Evolutionary conservation across 148 eudicot genomes (phyloP), one percentile per base, ranked within the genome.

Genomic region (Rhododendron ovatum): DNA sequence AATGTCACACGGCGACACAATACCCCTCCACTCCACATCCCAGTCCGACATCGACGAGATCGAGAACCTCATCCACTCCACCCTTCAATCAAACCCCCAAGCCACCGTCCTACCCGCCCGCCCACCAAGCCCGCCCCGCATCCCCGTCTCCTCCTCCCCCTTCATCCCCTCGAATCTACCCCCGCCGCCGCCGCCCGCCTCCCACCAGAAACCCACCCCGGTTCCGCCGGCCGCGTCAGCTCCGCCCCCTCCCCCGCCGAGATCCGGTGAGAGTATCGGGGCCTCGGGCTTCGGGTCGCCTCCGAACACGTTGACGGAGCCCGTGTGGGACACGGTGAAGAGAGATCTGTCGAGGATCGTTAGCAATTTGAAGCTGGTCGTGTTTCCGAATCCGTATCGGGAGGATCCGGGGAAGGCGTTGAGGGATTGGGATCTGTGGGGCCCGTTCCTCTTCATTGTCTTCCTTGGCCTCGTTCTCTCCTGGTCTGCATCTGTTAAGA

Each of bases 341-440:
- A 69, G 99, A 51, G 99, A 96, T 90, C 92, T 96, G 84, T 85
- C 94, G 1, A 86, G 99, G 86, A 96, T 96, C 80, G 96, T 95
- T 3, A 96, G 98, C 74, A 96, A 96, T 81, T 88, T 96, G 92
- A 96, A 96, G 94, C 92, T 96, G 59, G 99, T 96, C 39, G 99
- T 96, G 51, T 96, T 95, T 75, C 99, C 99, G 4, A 96, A 96
- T 53, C 99, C 99, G 7, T 94, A 35, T 74, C 86, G 98, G 9
- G 99, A 96, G n/a, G 99, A 96, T 82, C 98, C 98, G 2, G 99
- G 98, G 1, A 95, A 96, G 86, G 98, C 99, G 11, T 80, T 96
- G 83, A 86, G 99, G 82, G 99, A 96, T 91, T 96, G 99, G 99
- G 99, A 96, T 92, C 93, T 96, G 2, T 96, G 99, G 99, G 99